Base-by-base conservation (phyloP, 108 stramenopile genomes). In the Cylindrotheca fusiformis region DNA sequence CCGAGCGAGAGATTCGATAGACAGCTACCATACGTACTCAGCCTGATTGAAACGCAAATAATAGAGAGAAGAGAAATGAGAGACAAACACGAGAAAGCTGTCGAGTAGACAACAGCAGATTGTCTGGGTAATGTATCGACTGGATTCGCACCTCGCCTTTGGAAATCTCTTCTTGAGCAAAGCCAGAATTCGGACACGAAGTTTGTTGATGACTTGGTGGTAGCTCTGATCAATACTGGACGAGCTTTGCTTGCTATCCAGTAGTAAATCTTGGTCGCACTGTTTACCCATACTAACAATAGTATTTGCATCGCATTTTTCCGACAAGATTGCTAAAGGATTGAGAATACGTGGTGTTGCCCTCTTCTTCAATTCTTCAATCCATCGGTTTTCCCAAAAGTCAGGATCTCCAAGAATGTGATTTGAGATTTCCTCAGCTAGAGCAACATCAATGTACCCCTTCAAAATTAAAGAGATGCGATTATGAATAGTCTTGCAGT, bases 11-110 rank as follows among this genome's bases (percentile, higher is more conserved):
- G 75, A 31, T 86, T 83, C 0, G 79, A 79, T 25, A 86, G 51
- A 48, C 87, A 88, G 55, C 83, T 84, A 4, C 90, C 90, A 56
- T 92, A 92, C 21, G 88, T 80, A 28, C 60, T 75, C 23, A 85
- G 46, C 18, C 77, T n/a, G n/a, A n/a, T n/a, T n/a, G n/a, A n/a
- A n/a, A 52, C n/a, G 52, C 58, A 53, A 51, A 63, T n/a, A n/a
- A n/a, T n/a, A n/a, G n/a, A n/a, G 30, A 52, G 32, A 31, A 33
- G 0, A 4, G 29, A 10, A 32, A 23, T 10, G 19, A 52, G 12
- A 19, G 0, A 23, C 36, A 56, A 56, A 33, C 5, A 18, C 27
- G 33, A 58, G 4, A 30, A 18, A 4, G 20, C 41, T 58, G 10
- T 33, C 55, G 19, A 20, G 21, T 26, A 56, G 36, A 21, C 55